Evolutionary conservation across 2,329 filamentous ascomycete genomes (phyloP).

Genomic region (Talaromyces sp.): DNA sequence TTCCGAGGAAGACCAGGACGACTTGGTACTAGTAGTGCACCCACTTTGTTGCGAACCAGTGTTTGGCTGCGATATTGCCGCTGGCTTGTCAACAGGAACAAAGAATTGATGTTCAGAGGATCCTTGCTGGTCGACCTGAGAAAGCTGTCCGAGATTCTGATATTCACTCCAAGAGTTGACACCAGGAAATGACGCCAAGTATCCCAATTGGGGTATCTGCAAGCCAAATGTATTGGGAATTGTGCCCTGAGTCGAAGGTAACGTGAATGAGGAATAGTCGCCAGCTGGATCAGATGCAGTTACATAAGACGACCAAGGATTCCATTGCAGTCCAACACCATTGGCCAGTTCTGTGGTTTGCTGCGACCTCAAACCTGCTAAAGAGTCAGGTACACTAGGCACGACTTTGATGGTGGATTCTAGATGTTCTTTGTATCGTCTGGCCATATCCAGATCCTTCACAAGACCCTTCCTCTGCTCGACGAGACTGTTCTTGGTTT

Average conservation of each 20-base stretch:
- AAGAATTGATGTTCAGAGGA: not conserved
- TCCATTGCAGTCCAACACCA: not conserved
- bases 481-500: conserved; percentile 28
- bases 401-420: conserved; percentile 19
- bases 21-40: not conserved
- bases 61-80: not conserved
- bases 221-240: not conserved
- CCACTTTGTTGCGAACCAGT: not conserved
- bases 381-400: not conserved
- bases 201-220: not conserved
- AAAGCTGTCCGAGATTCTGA: not conserved
- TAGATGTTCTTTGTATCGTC: conserved; percentile 31
- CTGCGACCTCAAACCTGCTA: not conserved
- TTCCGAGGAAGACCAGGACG: conserved; percentile 10
- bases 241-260: not conserved
- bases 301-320: not conserved
- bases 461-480: conserved; percentile 33
- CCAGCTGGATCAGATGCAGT: not conserved
- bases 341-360: not conserved
- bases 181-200: not conserved
- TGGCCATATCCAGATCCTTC: conserved; percentile 31
- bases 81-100: not conserved
- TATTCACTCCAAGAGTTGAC: not conserved
- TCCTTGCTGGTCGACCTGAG: not conserved
- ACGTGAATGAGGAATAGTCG: not conserved